Conservation (phyloP, 768 basidiomycete genomes). For the Lentinula sp. region DNA sequence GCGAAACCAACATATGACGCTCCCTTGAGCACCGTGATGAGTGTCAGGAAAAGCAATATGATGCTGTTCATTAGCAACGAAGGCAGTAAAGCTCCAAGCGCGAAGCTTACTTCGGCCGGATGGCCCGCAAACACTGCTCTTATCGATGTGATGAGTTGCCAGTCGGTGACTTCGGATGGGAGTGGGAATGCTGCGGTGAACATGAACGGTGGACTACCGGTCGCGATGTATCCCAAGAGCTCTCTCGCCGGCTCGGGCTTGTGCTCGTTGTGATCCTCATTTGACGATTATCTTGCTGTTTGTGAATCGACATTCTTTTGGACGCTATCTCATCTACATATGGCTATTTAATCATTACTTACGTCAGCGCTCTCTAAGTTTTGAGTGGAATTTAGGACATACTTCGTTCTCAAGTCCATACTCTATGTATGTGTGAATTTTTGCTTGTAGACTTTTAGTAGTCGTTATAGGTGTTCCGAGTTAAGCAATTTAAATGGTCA, state of each 20-base stretch:
- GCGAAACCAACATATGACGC: constrained; percentile 13
- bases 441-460: no score
- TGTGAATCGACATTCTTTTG: not conserved
- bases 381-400: no score
- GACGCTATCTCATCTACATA: not conserved
- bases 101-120: constrained; percentile 47
- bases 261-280: not conserved
- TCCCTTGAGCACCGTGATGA: not conserved
- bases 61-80: constrained; percentile 27
- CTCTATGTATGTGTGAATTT: no score
- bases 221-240: not conserved
- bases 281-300: not conserved
- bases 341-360: no score
- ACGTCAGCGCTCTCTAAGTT: no score
- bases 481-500: no score
- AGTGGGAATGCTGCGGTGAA: constrained; percentile 34
- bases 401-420: no score
- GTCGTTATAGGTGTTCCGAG: no score
- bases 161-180: constrained; percentile 23
- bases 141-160: constrained; percentile 50
- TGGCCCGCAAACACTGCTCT: constrained; percentile 34
- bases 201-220: constrained; percentile 38
- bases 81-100: constrained; percentile 43
- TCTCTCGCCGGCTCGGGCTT: not conserved
- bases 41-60: constrained; percentile 34